Conservation (phyloP, 768 basidiomycete genomes). For the Tremella fuciformis region DNA sequence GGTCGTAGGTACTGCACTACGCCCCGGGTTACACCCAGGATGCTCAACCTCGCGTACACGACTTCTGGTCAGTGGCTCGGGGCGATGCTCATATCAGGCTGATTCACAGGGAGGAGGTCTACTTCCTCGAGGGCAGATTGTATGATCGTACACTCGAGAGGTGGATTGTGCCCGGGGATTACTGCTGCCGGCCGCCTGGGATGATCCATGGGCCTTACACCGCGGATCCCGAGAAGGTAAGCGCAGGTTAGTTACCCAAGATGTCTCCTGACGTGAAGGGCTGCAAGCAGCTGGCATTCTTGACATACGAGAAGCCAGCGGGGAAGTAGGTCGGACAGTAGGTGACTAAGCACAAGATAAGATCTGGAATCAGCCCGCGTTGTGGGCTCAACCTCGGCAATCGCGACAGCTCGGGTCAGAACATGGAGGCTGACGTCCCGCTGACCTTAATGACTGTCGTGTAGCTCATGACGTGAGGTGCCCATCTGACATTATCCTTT, state of each 20-base stretch:
- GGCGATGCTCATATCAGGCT: not conserved
- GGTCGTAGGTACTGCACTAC: not conserved
- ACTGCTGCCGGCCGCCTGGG: constrained; percentile 4
- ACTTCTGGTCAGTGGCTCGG: not conserved
- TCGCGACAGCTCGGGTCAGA: too few species aligned
- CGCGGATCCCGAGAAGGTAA: constrained; percentile 6
- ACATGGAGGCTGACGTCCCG: too few species aligned
- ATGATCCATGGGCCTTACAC: constrained; percentile 12
- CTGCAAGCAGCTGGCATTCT: not conserved
- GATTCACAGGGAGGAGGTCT: constrained; percentile 11
- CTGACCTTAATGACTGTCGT: too few species aligned
- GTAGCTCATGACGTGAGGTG: too few species aligned
- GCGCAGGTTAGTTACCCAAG: not conserved
- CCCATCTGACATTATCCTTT: too few species aligned
- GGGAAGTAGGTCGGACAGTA: too few species aligned
- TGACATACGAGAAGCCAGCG: not conserved
- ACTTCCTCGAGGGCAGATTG: constrained; percentile 5
- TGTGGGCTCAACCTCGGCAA: too few species aligned
- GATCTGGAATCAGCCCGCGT: too few species aligned
- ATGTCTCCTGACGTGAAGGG: not conserved
- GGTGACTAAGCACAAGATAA: too few species aligned
- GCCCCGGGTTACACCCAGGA: constrained; percentile 4
- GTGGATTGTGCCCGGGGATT: constrained; percentile 7
- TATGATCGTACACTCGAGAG: constrained; percentile 5
- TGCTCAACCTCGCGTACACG: constrained; percentile 1